These are phyloP conservation scores for Tylopilus plumbeoviolaceoides DNA, from an alignment of 768 basidiomycete genomes.

Conservation along the genomic window DNA sequence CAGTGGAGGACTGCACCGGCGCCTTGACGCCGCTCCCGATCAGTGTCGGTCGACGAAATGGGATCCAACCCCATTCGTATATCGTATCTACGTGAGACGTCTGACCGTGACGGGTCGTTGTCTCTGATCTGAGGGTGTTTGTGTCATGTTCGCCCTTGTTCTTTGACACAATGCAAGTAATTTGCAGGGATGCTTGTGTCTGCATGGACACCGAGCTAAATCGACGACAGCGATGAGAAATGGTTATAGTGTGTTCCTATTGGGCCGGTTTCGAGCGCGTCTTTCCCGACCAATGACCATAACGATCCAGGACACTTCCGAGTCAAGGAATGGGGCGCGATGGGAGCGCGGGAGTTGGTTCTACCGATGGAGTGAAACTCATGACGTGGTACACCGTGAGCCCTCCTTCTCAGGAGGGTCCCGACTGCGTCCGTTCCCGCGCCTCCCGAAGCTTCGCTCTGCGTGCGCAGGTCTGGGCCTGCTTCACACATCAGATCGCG, in stretches of 20 bases:
- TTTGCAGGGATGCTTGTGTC: neutral
- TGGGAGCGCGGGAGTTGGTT: neutral
- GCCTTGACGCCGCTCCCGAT: conserved; percentile 6
- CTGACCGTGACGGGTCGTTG: neutral
- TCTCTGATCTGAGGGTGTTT: conserved; percentile 5
- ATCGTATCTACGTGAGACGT: conserved; percentile 8
- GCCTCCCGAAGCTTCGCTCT: neutral
- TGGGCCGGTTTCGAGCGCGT: neutral
- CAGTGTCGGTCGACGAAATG: conserved; percentile 2
- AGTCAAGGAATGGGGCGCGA: neutral
- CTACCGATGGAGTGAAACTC: neutral
- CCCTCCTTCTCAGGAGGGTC: neutral
- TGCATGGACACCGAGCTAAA: neutral
- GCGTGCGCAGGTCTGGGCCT: conserved; percentile 6
- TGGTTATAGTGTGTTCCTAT: neutral
- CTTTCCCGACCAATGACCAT: neutral
- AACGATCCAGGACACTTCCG: neutral
- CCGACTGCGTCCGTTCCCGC: conserved; percentile 1
- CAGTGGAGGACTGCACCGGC: neutral
- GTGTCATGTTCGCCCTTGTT: neutral
- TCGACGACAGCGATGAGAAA: neutral
- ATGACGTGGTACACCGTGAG: neutral
- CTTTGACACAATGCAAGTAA: neutral
- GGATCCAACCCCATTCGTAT: neutral
- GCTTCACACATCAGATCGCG: neutral